Conservation (phyloP, 2,329 filamentous ascomycete genomes). For the Botrytis sinoallii region DNA sequence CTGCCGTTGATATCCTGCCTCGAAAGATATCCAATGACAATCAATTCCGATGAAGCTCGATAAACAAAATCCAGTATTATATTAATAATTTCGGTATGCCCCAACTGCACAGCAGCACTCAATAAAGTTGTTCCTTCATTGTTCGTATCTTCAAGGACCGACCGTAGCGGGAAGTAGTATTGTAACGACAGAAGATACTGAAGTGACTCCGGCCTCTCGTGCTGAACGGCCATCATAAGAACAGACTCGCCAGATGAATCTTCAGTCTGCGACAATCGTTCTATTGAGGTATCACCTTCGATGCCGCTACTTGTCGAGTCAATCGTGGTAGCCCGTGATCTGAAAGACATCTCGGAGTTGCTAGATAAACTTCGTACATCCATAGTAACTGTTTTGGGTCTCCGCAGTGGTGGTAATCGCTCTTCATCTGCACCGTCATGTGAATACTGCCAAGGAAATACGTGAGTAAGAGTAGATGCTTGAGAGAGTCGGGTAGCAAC, state of each 20-base stretch:
- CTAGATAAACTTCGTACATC: constrained; percentile 85
- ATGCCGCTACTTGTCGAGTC: constrained; percentile 69
- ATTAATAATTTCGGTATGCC: constrained; percentile 70
- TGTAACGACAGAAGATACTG: constrained; percentile 75
- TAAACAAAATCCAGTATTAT: constrained; percentile 71
- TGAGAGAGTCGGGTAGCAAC: constrained; percentile 30
- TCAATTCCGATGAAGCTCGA: constrained; percentile 51
- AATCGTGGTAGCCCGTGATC: constrained; percentile 75
- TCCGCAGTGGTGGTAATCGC: constrained; percentile 31
- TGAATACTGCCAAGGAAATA: constrained; percentile 83
- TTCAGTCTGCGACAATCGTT: constrained; percentile 70
- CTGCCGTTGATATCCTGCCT: constrained; percentile 81
- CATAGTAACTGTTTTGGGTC: constrained; percentile 69
- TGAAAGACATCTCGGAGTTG: constrained; percentile 78
- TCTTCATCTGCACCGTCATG: constrained; percentile 42
- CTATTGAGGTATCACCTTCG: constrained; percentile 83
- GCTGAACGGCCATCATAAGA: constrained; percentile 79
- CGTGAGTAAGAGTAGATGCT: constrained; percentile 62
- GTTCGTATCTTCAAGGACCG: constrained; percentile 79
- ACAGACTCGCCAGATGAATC: constrained; percentile 76
- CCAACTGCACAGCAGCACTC: constrained; percentile 85
- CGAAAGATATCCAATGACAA: constrained; percentile 65
- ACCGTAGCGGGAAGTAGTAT: constrained; percentile 68
- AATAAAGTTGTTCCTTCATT: constrained; percentile 87
- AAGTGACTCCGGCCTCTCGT: constrained; percentile 67